These are phyloP conservation scores for Amborella trichopoda DNA, from an alignment of 164 flowering plant species.

Conservation along the genomic window DNA sequence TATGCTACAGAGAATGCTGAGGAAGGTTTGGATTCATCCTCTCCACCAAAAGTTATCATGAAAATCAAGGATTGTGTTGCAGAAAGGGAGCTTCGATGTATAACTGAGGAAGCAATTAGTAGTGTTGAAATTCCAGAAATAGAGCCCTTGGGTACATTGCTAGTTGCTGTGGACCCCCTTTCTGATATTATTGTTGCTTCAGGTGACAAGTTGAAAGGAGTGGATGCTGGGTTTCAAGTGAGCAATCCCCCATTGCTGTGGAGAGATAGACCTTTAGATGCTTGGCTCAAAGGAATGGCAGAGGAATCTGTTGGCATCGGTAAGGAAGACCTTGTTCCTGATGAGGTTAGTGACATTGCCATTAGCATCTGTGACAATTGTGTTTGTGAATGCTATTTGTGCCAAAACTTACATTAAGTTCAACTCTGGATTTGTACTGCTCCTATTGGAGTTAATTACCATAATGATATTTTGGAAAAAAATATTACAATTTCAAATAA, in stretches of 20 bases:
- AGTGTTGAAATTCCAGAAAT: conserved; percentile 7
- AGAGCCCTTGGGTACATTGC: conserved; percentile 6
- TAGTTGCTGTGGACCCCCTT: conserved; percentile 16
- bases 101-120: conserved; percentile 10
- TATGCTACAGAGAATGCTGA: conserved; percentile 1
- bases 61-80: conserved; percentile 6
- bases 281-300: not conserved
- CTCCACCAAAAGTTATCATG: conserved; percentile 1
- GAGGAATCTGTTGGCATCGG: conserved; percentile 10
- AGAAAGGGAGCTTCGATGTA: conserved; percentile 10
- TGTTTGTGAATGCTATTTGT: not conserved
- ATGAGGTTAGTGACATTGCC: conserved; percentile 25
- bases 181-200: conserved; percentile 17
- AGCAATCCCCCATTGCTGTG: no score
- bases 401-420: not conserved
- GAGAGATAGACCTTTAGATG: no score
- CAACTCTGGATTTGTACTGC: no score
- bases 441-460: no score
- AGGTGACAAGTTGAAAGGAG: no score
- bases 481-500: no score
- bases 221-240: no score
- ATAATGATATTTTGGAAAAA: no score
- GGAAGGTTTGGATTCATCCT: no score
- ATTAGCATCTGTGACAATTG: no score
- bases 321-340: conserved; percentile 14